Percentiles rank a stretch among this genome's conserved stretches.
Conservation (phyloP, 371 early-diverging fungal genomes). For the Smittium culicis region DNA sequence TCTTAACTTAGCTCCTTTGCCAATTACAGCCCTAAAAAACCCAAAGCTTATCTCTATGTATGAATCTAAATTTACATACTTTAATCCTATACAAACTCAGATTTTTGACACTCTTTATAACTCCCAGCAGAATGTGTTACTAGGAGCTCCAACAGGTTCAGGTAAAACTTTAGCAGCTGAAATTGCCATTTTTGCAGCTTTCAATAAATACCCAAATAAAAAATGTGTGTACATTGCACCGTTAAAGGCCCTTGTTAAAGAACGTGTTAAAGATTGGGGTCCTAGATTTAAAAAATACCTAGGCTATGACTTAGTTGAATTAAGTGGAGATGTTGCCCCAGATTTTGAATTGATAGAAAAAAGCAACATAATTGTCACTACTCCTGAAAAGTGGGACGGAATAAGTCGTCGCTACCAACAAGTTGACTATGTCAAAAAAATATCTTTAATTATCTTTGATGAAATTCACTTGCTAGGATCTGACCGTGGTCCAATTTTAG, state of each 20-base stretch:
- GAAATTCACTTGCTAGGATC: conserved; percentile 97
- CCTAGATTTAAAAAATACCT: conserved; percentile 57
- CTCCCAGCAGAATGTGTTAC: conserved; percentile 67
- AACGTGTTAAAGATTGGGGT: conserved; percentile 86
- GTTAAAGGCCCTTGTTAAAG: conserved; percentile 97
- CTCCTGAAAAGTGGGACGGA: conserved; percentile 98
- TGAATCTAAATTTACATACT: conserved; percentile 62
- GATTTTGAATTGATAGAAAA: conserved; percentile 67
- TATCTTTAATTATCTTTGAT: conserved; percentile 90
- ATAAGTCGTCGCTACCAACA: conserved; percentile 84
- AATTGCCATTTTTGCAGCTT: conserved; percentile 82
- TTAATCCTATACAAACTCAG: conserved; percentile 97
- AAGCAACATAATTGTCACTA: conserved; percentile 95
- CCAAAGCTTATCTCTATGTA: conserved; percentile 67
- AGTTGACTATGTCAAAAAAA: conserved; percentile 63
- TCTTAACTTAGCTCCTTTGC: conserved; percentile 74
- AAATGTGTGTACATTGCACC: conserved; percentile 98
- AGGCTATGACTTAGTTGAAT: conserved; percentile 68
- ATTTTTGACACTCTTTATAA: conserved; percentile 92
- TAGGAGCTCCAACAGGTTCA: conserved; percentile 98
- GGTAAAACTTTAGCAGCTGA: conserved; percentile 98
- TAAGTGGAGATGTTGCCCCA: conserved; percentile 95
- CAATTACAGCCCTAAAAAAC: conserved; percentile 66
- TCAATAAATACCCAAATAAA: conserved; percentile 53
- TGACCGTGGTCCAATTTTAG: conserved; percentile 94